Base-by-base conservation (phyloP, 179 eudicot species). In the Monotropa hypopitys region DNA sequence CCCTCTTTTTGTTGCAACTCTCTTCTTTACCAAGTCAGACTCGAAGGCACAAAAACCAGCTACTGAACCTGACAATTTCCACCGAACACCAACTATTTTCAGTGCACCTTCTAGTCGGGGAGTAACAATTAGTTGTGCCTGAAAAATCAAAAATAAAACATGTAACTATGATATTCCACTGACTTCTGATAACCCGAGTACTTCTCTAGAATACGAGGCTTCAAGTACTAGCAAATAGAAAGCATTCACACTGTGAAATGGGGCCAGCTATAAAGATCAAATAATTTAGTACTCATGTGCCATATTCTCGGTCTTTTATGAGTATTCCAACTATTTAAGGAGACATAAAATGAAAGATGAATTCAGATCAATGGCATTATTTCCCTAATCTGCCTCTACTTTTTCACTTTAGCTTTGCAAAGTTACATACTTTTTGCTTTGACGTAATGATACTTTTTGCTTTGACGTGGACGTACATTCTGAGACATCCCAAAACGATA, bases 11-110 rank as follows among this genome's bases (percentile, higher is more conserved):
- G 85, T 89, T 30, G 83, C 73, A 82, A 76, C 82, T 85, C 79
- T 89, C 81, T 82, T 90, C 81, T 86, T 93, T 30, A 78, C 82
- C 79, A 85, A 79, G 68, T 85, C 85, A 46, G 90, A 67, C 72
- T 85, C 84, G 74, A 95, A 91, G 70, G 82, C 82, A 81, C 85
- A 90, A 80, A 87, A 88, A 47, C 97, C 99, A 74, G 84, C 86
- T 76, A 95, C 92, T 43, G 90, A 89, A 83, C 92, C 95, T 70
- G 97, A 93, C 76, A 95, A 83, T 82, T 93, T 93, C 99, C 99
- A 95, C 84, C 92, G 82, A 57, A 95, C 92, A 82, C 99, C 99
- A 80, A 88, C 91, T 77, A 95, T 80, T 78, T 87, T 85, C 71
- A 95, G 85, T 50, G 84, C 80, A 80, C 99, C 99, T 86, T 93